phyloP scores from a whole-genome alignment of 257 asterid genomes.

The Cynanchum wilfordii region DNA sequence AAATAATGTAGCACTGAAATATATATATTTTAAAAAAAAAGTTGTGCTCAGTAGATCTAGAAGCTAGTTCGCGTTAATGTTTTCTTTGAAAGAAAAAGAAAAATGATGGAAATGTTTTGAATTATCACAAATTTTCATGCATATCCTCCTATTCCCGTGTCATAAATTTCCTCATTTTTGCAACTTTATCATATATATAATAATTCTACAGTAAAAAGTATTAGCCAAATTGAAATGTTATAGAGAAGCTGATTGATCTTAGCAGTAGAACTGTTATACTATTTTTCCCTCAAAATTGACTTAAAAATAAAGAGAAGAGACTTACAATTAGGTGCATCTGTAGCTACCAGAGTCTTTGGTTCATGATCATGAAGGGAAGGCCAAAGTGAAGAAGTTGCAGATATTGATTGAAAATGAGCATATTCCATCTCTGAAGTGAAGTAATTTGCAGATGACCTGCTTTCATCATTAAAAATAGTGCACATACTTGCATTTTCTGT shows the following conservation, averaged over 20 bases:
- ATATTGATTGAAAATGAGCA: slow-evolving; percentile 20
- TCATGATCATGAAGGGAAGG: slow-evolving; percentile 23
- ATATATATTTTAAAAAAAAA: neutral
- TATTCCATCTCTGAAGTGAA: slow-evolving; percentile 21
- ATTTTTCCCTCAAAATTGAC: neutral
- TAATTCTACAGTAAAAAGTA: neutral
- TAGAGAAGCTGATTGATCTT: neutral
- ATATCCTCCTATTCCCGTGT: neutral
- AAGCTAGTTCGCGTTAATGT: neutral
- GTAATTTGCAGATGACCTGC: slow-evolving; percentile 14
- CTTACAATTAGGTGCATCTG: slow-evolving; percentile 25
- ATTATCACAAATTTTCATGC: neutral
- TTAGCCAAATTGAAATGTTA: neutral
- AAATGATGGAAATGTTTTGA: neutral
- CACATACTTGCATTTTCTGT: slow-evolving; percentile 10
- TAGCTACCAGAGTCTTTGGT: slow-evolving; percentile 11
- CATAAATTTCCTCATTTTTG: neutral
- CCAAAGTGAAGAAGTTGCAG: slow-evolving; percentile 19
- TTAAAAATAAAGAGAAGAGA: slow-evolving; percentile 9
- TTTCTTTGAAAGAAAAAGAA: neutral
- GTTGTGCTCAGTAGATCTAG: neutral
- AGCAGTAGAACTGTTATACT: neutral
- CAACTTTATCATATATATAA: neutral
- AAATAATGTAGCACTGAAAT: neutral
- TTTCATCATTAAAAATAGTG: slow-evolving; percentile 16